Base-by-base conservation (phyloP, 2,329 filamentous ascomycete species). In the Aspergillus ochraceoroseus region DNA sequence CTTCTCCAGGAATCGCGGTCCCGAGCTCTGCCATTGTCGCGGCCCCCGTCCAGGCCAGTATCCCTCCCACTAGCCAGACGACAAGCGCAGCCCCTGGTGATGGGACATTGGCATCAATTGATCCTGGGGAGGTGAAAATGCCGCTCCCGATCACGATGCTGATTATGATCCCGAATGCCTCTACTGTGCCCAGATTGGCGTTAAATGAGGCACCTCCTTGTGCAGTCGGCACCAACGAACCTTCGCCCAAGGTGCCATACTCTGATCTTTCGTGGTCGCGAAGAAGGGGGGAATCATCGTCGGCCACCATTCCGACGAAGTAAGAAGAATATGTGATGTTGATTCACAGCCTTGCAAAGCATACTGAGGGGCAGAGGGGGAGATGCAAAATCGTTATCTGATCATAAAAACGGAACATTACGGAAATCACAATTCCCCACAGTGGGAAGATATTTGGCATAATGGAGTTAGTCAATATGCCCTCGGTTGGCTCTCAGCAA, bases 111-210 rank as follows among this genome's bases (percentile, higher is more conserved):
- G 46, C 47, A n/a, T 51, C 48, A 7, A 51, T 51, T 1, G 48
- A 42, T 1, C 48, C 48, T 0, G 48, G 48, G 0, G 48, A 51
- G 1, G 48, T 51, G 9, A 51, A 51, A 8, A 51, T 36, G 1
- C 48, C 48, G 28, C 48, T 51, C 3, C 48, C 48, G n/a, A 51
- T 49, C 7, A 51, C 48, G 14, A 51, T 49, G 32, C 48, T 51
- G 32, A 51, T 51, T 23, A 51, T 39, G 25, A 51, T 49, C 30
- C 46, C 40, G 22, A 51, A 51, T 4, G 48, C 48, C 30, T 51
- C 48, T 19, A 46, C 28, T 11, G 48, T 36, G 5, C 48, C 48
- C 1, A 51, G 46, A 7, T 48, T 47, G 2, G 46, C 46, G 18
- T 35, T 46, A 37, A 51, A 51, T 9, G 34, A 32, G 5, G 38